Base-by-base conservation (phyloP, 805 yeast species). In the Citeromyces nyonsensis region DNA sequence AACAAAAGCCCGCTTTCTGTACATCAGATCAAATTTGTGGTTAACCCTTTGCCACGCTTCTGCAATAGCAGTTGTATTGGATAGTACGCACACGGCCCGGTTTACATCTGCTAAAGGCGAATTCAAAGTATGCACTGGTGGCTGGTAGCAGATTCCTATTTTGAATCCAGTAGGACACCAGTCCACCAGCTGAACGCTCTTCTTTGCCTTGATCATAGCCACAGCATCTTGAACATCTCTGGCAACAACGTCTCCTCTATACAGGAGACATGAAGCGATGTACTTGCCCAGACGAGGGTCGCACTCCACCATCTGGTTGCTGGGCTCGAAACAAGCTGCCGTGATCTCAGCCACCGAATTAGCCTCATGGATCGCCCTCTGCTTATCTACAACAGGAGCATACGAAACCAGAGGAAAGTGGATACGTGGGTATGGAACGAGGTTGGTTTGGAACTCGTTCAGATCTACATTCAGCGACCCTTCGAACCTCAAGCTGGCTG, bases 141-240 rank as follows among this genome's bases (percentile, higher is more conserved):
- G 91, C 62, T 83, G 85, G 62, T 78, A 79, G 63, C 95, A 84
- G 52, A 84, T 83, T 63, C 95, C 95, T 52, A 84, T 80, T 69
- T 84, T 84, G 79, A 84, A 84, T 36, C 94, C 94, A 35, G 95
- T 83, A 44, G 95, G 95, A 55, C 94, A 83, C 95, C 95, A 84
- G 60, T 84, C 94, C 40, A 84, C 95, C 62, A 84, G 65, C 65
- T 84, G 95, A 35, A 84, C 88, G 35, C 86, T 70, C 59, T 80
- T 83, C 64, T 78, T 81, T 45, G 86, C 71, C 62, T 83, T 84
- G 51, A 81, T 80, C 56, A 74, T 76, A 22, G 94, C 76, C 35
- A 84, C 93, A 12, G 95, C 85, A 53, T 74, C 77, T 59, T 82
- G 93, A 35, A 84, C 94, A 47, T 84, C 95, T 67, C 88, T 79